Evolutionary conservation across 1,284 basidiomycete genomes (phyloP), one percentile per base, ranked within the genome.

Genomic region (Sporisorium graminicola): DNA sequence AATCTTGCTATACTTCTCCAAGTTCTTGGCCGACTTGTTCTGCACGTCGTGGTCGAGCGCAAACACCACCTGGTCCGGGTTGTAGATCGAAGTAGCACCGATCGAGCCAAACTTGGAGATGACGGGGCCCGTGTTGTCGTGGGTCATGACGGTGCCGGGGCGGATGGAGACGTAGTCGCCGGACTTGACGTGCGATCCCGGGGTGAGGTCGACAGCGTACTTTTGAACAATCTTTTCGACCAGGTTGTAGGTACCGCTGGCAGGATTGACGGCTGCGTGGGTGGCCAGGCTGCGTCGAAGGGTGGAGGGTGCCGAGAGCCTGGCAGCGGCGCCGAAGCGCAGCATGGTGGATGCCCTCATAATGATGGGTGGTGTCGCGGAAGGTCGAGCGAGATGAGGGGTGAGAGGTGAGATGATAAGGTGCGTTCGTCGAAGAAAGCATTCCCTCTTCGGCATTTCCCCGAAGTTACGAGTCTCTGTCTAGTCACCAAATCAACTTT

Each of bases 81-180:
- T 91, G 78, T 91, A 89, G 75, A 99, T 92, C 76, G 90, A 90
- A 7, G 91, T 95, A 53, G 94, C 96, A 22, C 94, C 94, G 74
- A 99, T 94, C 7, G 94, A 94, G 70, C 93, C 92, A 89, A 99
- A 99, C 76, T 85, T 85, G 84, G 92, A 92, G 73, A 99, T 97
- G 78, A 98, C 95, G 3, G 96, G 96, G 0, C 95, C 96, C 13
- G 96, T 99, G 86, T 99, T 99, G 86, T 99, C 89, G 68, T 87
- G 86, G 10, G 87, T 87, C 87, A 87, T 87, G 62, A 98, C 95
- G 89, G 97, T 94, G 85, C 97, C 91, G 20, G 97, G 97, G 29
- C 91, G 90, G 86, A 99, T 97, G 93, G 98, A 98, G 55, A 99
- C 95, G 91, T 98, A 99, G 91, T 99, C 97, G 35, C 97, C 97